phyloP scores from a whole-genome alignment of 208 protist genomes.

The Wallacemonas collosoma region DNA sequence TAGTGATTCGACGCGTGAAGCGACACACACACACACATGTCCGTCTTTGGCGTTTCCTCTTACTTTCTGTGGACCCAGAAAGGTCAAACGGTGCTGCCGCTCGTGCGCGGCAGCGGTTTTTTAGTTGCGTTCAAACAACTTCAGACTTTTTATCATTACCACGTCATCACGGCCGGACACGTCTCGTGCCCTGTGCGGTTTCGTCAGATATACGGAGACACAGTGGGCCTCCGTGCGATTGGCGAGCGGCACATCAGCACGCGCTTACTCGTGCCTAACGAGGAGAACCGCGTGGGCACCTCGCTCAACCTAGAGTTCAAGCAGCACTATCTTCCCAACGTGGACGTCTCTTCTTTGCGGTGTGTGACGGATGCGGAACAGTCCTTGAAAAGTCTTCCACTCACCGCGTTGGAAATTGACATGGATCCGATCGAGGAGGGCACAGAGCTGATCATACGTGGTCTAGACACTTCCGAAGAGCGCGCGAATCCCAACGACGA shows the following conservation, averaged over 20 bases:
- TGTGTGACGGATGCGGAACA: slow-evolving; percentile 36
- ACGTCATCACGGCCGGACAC: slow-evolving; percentile 83
- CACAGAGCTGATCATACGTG: slow-evolving; percentile 63
- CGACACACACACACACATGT: slow-evolving; percentile 38
- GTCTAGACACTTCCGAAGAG: slow-evolving; percentile 63
- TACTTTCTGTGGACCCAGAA: slow-evolving; percentile 92
- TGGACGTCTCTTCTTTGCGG: slow-evolving; percentile 73
- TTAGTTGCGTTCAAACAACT: slow-evolving; percentile 65
- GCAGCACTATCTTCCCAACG: slow-evolving; percentile 68
- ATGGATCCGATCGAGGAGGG: slow-evolving; percentile 63
- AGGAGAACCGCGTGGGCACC: slow-evolving; percentile 27
- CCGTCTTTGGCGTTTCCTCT: slow-evolving; percentile 73
- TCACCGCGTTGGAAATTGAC: slow-evolving; percentile 70
- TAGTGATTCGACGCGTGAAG: too few relatives aligned
- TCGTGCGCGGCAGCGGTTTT: slow-evolving; percentile 87
- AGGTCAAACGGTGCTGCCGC: slow-evolving; percentile 76
- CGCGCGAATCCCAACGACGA: slow-evolving; percentile 85
- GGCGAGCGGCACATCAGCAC: slow-evolving; percentile 87
- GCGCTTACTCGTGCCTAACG: slow-evolving; percentile 53
- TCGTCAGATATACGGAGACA: slow-evolving; percentile 67
- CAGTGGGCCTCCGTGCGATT: slow-evolving; percentile 71
- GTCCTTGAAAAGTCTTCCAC: neutral
- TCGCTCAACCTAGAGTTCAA: slow-evolving; percentile 65
- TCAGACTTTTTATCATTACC: slow-evolving; percentile 76
- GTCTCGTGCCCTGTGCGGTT: slow-evolving; percentile 80